Percentiles rank a stretch among this genome's conserved stretches.
These are phyloP conservation scores for Nitzschia sp. DNA, from an alignment of 108 stramenopile genomes.

Conservation along the genomic window DNA sequence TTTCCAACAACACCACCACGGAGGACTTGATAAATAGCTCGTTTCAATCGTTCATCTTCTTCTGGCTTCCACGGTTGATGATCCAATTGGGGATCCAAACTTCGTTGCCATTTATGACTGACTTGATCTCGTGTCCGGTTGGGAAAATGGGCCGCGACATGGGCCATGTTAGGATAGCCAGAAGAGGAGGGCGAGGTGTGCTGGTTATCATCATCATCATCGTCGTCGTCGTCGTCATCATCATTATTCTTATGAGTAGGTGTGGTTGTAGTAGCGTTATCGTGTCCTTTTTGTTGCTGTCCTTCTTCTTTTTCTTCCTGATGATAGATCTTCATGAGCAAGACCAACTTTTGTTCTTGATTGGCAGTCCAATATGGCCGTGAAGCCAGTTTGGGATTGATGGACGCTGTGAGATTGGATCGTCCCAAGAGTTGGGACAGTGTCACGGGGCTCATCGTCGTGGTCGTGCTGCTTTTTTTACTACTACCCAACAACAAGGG, in stretches of 20 bases:
- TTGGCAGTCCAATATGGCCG: slow-evolving; percentile 19
- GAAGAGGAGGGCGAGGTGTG: not conserved
- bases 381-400: slow-evolving; percentile 13
- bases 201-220: not conserved
- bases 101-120: slow-evolving; percentile 35
- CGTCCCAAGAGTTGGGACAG: not conserved
- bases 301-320: not conserved
- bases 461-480: not conserved
- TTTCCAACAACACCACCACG: not conserved
- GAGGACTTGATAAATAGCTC: slow-evolving; percentile 21
- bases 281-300: not conserved
- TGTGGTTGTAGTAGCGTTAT: not conserved
- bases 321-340: slow-evolving; percentile 41
- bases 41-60: slow-evolving; percentile 58
- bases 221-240: not conserved
- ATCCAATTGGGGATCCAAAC: slow-evolving; percentile 11
- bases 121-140: slow-evolving; percentile 34
- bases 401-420: slow-evolving; percentile 11
- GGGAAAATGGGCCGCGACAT: slow-evolving; percentile 35
- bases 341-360: slow-evolving; percentile 32
- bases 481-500: not conserved
- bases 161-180: not conserved
- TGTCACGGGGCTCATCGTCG: not conserved
- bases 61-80: slow-evolving; percentile 49
- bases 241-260: not conserved